Percentiles rank a stretch among this genome's conserved stretches.
Evolutionary conservation across 1,139 yeast genomes (phyloP).

Genomic region (Geotrichum carabidarum): DNA sequence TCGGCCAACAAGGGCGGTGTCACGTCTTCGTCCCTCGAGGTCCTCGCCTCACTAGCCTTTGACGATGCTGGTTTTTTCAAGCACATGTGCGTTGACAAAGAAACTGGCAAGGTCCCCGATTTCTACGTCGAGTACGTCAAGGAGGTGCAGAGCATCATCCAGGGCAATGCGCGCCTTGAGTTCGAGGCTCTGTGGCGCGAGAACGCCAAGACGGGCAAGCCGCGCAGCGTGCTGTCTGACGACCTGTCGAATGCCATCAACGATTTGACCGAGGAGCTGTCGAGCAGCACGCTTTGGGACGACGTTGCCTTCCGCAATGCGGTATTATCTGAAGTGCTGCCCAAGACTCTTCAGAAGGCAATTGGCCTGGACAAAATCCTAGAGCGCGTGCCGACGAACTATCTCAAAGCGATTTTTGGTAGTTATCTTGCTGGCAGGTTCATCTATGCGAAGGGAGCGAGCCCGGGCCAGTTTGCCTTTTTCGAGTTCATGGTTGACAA

Average conservation of each 20-base stretch:
- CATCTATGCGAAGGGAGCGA: constrained; percentile 81
- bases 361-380: constrained; percentile 74
- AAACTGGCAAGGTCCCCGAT: constrained; percentile 46
- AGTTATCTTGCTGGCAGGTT: constrained; percentile 84
- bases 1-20: constrained; percentile 98
- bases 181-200: constrained; percentile 84
- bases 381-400: constrained; percentile 77
- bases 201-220: constrained; percentile 56
- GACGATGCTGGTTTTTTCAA: constrained; percentile 75
- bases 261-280: constrained; percentile 82
- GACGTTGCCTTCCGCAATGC: constrained; percentile 73
- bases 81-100: constrained; percentile 64
- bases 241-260: constrained; percentile 81
- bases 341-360: constrained; percentile 61
- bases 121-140: constrained; percentile 78
- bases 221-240: constrained; percentile 79
- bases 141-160: constrained; percentile 73
- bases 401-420: constrained; percentile 84
- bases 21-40: constrained; percentile 93
- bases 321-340: constrained; percentile 71
- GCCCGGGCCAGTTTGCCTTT: constrained; percentile 75
- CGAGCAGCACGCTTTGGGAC: constrained; percentile 80
- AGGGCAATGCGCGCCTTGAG: constrained; percentile 74
- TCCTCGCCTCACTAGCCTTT: constrained; percentile 86
- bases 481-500: constrained; percentile 57